Evolutionary conservation across 257 asterid genomes (phyloP).

Genomic region (Solanum sitiens): DNA sequence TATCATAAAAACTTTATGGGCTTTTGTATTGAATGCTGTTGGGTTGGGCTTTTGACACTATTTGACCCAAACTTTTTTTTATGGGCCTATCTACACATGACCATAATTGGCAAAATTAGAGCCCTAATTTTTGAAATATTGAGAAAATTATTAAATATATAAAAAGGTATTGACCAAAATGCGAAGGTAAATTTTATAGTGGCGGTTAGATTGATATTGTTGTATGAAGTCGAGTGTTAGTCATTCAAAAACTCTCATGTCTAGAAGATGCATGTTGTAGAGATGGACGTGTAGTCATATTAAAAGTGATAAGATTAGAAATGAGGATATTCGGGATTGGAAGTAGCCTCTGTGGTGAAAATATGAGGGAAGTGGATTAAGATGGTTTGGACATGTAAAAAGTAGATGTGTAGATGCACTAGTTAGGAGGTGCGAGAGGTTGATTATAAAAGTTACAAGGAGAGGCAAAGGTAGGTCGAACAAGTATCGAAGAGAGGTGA

Average conservation of each 20-base stretch:
- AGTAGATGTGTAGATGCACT: neutral
- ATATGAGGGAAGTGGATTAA: neutral
- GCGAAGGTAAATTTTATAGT: neutral
- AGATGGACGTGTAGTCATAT: neutral
- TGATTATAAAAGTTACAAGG: neutral
- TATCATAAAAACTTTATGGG: neutral
- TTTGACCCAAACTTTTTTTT: neutral
- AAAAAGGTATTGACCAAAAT: neutral
- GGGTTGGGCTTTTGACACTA: neutral
- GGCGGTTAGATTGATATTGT: neutral
- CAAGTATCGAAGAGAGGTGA: no score
- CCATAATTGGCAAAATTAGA: neutral
- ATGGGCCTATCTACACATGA: no score
- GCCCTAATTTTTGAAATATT: neutral
- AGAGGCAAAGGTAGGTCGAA: neutral
- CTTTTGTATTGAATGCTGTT: neutral
- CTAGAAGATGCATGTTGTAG: neutral
- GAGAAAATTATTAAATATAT: neutral
- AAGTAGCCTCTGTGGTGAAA: neutral
- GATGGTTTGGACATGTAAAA: neutral
- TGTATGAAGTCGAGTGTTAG: neutral
- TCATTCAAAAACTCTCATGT: no score
- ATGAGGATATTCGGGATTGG: neutral
- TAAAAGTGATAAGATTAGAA: neutral
- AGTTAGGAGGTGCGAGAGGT: neutral